Percentiles rank a stretch among this genome's conserved stretches.
phyloP scores from a whole-genome alignment of 2,329 filamentous ascomycete genomes.

The Ophiostoma sp. region DNA sequence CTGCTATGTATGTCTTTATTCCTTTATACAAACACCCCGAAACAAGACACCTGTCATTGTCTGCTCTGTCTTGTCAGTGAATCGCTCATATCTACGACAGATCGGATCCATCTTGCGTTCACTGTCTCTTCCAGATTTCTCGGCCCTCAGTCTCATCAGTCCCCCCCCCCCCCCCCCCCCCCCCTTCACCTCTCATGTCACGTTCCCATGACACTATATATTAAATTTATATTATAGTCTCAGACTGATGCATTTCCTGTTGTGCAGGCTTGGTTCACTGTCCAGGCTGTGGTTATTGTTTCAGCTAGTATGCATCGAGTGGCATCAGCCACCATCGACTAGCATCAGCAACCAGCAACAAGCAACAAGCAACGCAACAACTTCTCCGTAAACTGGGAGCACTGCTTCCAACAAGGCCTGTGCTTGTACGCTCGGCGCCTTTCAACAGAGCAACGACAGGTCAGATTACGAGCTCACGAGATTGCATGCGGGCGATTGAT shows the following conservation, averaged over 20 bases:
- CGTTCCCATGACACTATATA: not conserved
- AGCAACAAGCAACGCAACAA: not conserved
- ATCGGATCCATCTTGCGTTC: not conserved
- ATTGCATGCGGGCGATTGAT: not conserved
- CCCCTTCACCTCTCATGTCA: not conserved
- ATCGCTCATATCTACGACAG: slow-evolving; percentile 10
- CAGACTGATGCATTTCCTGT: too few relatives aligned
- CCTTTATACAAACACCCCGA: not conserved
- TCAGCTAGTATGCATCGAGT: not conserved
- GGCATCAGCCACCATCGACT: not conserved
- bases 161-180: not conserved
- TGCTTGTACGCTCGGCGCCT: not conserved
- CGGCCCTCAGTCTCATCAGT: not conserved
- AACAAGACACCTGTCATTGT: slow-evolving; percentile 6
- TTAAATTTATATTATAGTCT: not conserved
- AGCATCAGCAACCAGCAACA: not conserved
- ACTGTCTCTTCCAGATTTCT: not conserved
- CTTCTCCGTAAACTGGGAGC: not conserved
- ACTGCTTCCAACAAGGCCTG: slow-evolving; percentile 1
- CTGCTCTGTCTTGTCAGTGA: not conserved
- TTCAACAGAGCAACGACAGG: not conserved
- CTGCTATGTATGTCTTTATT: not conserved
- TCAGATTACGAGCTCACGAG: slow-evolving; percentile 8
- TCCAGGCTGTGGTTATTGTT: not conserved
- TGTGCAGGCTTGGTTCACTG: not conserved